Base-by-base conservation (phyloP, 2,329 filamentous ascomycete species). In the Colletotrichum viniferum region DNA sequence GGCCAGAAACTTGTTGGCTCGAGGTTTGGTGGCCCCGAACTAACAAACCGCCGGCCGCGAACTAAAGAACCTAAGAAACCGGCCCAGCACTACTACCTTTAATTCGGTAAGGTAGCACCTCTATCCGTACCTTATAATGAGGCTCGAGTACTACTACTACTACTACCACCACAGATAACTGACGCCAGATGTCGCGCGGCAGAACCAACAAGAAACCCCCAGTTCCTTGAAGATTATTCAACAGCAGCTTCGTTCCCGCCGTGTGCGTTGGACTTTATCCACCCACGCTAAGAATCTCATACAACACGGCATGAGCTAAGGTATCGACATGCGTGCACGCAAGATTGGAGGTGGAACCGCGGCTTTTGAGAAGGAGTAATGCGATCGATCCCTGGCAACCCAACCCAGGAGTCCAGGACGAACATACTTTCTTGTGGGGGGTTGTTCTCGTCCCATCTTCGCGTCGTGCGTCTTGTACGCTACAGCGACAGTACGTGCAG, bases 391-490 rank as follows among this genome's bases (percentile, higher is more conserved):
- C 21, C 48, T 56, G 43, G 14, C 60, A 12, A 43, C 36, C 36
- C 36, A 43, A 18, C 16, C 36, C 36, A 10, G 16, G 36, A 18
- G 24, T 28, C 24, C 21, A 28, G 26, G 36, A 38, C 36, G 64
- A 69, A 73, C 52, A 66, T 61, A 34, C 60, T 61, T 74, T 74
- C 68, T 71, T 65, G 65, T 63, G 32, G 71, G 65, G 65, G 48
- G 4, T 62, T 61, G 16, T 56, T 60, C 34, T 69, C 66, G 66
- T 69, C 66, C 66, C 66, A 69, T 69, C 66, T 69, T 26, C 18
- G 48, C 60, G 71, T 69, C 38, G 65, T 32, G 32, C 63, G 52
- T 26, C 52, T 56, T 56, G 52, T 16, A n/a, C 26, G 58, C 58
- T 13, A n/a, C 58, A 30, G 24, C 26, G 56, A 36, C 70, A 58